Base-by-base conservation (phyloP, 352 stramenopile genomes). In the Phytophthora boehmeriae region DNA sequence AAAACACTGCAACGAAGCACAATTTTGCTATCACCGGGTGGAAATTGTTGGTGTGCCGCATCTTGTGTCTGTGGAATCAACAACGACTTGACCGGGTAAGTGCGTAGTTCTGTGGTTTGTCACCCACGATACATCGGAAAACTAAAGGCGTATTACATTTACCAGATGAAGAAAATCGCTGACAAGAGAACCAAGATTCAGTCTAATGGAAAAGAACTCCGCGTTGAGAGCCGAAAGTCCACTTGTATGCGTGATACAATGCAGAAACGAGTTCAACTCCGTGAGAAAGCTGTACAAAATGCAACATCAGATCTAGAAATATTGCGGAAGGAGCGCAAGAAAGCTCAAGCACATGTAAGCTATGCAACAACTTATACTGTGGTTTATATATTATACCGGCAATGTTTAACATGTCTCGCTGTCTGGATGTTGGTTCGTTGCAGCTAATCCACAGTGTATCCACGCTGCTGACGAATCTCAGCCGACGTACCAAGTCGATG, bases 371-470 rank as follows among this genome's bases (percentile, higher is more conserved):
- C 2, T 32, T 5, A 6, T 8, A 11, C 13, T 34, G 6, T 47
- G 28, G 20, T 4, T 14, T n/a, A 5, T 19, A 11, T 5, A 19
- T 22, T 28, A 32, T 19, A 13, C 11, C 34, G 14, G 38, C 16
- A 22, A 1, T 44, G n/a, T 22, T 44, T 44, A 44, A 44, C 38
- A 17, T 44, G 38, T 20, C 9, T n/a, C 5, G 14, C 8, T 39
- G 8, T 4, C 14, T 39, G 10, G 14, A 16, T 39, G 34, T 39
- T 39, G 34, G 34, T 17, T 3, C 10, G n/a, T 22, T 59, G 9
- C 46, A 89, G 81, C 63, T 90, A 11, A 85, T 90, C 16, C 64
- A 84, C 35, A 71, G 61, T 11, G 75, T 87, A 4, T 69, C 78
- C 16, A 80, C 76, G 22, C 72, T 90, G 38, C 44, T 90, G 14